Evolutionary conservation across 2,329 filamentous ascomycete species (phyloP), one percentile per base, ranked within the genome.

Genomic region (Neoascochyta sp.): DNA sequence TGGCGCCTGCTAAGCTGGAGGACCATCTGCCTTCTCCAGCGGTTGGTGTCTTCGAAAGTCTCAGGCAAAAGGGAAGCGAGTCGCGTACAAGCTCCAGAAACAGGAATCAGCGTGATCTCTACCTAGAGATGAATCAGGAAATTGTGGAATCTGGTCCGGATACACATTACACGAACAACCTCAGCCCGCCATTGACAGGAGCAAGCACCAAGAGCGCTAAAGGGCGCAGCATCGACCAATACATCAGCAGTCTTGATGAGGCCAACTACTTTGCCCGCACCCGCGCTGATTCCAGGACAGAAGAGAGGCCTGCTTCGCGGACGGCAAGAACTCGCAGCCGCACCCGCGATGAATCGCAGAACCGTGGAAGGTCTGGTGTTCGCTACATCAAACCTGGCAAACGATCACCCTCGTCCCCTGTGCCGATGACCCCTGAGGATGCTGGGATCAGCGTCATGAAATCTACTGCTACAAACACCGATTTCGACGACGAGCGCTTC

Each of bases 391-490:
- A 80, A 53, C 78, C 83, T 11, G 77, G 80, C 9, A 94, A 95
- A 64, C 75, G 85, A 13, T 95, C 90, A 1, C 90, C 90, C 1
- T 93, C 87, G 2, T 95, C 90, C 0, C 90, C 90, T 0, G 75
- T 95, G 2, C 87, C 89, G 3, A 95, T 95, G 89, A 94, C 89
- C 3, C 88, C 88, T 0, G 86, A 95, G 49, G 88, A 95, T 50
- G 64, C 68, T 11, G 65, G 63, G 3, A 52, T 68, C 9, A 86
- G 37, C 16, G 54, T 57, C 24, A 70, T 68, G 38, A 64, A 66
- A 26, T 62, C 60, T 27, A 48, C 50, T n/a, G 44, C 40, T 9
- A 54, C 59, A 4, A 68, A 64, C 37, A 59, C 66, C 6, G 73
- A 72, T 8, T 67, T 66, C 17, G 65, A 73, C 13, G 68, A 71